Base-by-base conservation (phyloP, 306 rosid species). In the Trifolium dubium region DNA sequence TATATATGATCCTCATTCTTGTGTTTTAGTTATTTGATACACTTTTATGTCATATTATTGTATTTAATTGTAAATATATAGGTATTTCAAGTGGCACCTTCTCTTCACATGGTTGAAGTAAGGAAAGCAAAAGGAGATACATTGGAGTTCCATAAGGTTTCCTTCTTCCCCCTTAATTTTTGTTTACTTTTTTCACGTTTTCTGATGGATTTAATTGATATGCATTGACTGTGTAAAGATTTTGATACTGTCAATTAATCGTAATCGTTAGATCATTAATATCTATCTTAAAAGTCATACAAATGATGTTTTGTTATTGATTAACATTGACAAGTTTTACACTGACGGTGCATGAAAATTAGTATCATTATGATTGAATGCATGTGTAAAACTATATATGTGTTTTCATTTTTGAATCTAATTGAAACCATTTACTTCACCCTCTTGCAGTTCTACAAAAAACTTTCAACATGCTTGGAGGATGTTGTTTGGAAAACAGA, bases 41-140 rank as follows among this genome's bases (percentile, higher is more conserved):
- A 60, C 10, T 35, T 19, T 66, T 34, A 17, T 63, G 47, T 70
- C 50, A 55, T 63, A 41, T 76, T 55, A 58, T 51, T 58, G 49
- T 71, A 23, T 53, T 80, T 32, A 9, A n/a, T 56, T 41, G 44
- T 61, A 59, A 69, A 79, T n/a, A n/a, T n/a, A n/a, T 81, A 93
- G 98, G 76, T 94, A 72, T 92, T 94, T 86, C 99, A 94, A 89
- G 97, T 94, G 32, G 99, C 99, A 54, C 99, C 99, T 74, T 92
- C 92, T 71, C 87, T 94, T 79, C 99, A 94, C 86, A 90, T 94
- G 96, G 99, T 92, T 51, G 97, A 94, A 86, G 92, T 94, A 69
- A 84, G 99, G 72, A 94, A 92, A 85, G 97, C 99, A 4, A 94
- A 94, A 81, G 99, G 99, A 32, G 99, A 92, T 84, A 94, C 99